Conservation (phyloP, 2,329 filamentous ascomycete species). For the Hansfordia pulvinata region DNA sequence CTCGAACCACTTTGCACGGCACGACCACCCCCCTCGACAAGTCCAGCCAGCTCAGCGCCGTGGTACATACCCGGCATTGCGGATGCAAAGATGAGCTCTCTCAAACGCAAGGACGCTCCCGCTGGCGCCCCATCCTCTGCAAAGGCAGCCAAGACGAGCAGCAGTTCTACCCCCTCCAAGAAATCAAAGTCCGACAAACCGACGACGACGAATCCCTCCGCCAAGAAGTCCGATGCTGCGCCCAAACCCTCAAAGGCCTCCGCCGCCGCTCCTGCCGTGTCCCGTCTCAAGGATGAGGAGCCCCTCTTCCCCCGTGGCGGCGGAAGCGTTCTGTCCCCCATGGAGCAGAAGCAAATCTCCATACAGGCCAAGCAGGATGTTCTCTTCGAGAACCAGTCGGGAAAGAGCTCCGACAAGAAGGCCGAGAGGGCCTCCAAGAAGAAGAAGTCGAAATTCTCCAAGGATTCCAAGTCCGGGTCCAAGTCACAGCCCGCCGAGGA, state of each 20-base stretch:
- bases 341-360: constrained; percentile 94
- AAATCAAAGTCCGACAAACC: constrained; percentile 22
- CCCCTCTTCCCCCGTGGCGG: constrained; percentile 86
- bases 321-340: constrained; percentile 74
- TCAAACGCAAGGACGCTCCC: constrained; percentile 46
- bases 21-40: too few relatives aligned
- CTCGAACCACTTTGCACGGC: too few relatives aligned
- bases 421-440: constrained; percentile 32
- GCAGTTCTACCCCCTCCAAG: constrained; percentile 34
- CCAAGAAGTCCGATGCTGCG: constrained; percentile 13
- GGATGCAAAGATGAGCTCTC: constrained; percentile 37
- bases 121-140: constrained; percentile 32
- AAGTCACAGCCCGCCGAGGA: constrained; percentile 39
- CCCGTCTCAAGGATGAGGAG: constrained; percentile 61
- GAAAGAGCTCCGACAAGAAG: constrained; percentile 32
- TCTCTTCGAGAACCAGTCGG: constrained; percentile 67
- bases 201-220: too few relatives aligned
- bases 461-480: constrained; percentile 33
- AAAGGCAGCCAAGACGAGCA: constrained; percentile 32
- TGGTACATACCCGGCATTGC: too few relatives aligned
- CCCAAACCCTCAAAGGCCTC: constrained; percentile 11
- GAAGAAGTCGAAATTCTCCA: constrained; percentile 40
- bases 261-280: constrained; percentile 21
- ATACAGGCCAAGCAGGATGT: constrained; percentile 88
- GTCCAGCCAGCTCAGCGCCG: too few relatives aligned